A percentile compares a stretch with the other conserved stretches of the same genome.
phyloP scores from a whole-genome alignment of 2,329 filamentous ascomycete species.

The Fusarium keratoplasticum region DNA sequence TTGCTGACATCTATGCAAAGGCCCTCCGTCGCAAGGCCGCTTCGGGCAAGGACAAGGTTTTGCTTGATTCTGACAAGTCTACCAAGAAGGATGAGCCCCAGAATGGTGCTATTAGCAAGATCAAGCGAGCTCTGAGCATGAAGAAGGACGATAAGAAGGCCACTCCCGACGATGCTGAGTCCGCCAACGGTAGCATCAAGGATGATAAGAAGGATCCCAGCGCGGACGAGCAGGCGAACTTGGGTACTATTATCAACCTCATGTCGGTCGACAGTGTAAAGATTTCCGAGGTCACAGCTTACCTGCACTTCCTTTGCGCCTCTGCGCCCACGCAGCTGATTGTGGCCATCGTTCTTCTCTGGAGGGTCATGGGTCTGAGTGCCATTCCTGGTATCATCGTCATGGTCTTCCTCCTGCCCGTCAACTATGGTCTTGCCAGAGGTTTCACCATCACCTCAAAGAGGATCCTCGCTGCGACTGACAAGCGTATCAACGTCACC shows the following conservation, averaged over 20 bases:
- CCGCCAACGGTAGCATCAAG: slow-evolving; percentile 49
- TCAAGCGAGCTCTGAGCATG: slow-evolving; percentile 70
- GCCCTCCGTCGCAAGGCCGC: slow-evolving; percentile 91
- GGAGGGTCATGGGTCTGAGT: slow-evolving; percentile 89
- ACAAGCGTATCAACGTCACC: slow-evolving; percentile 94
- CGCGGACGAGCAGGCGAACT: slow-evolving; percentile 82
- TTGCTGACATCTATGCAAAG: slow-evolving; percentile 98
- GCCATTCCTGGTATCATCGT: slow-evolving; percentile 93
- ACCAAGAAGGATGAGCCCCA: slow-evolving; percentile 49
- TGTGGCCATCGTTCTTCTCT: slow-evolving; percentile 84
- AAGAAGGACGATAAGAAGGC: slow-evolving; percentile 65
- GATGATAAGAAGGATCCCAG: slow-evolving; percentile 50
- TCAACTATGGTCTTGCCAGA: slow-evolving; percentile 90
- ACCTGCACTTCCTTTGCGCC: slow-evolving; percentile 95
- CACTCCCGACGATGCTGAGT: slow-evolving; percentile 49
- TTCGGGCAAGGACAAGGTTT: slow-evolving; percentile 77
- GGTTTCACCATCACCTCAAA: slow-evolving; percentile 90
- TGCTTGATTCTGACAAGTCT: slow-evolving; percentile 64
- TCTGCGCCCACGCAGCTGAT: slow-evolving; percentile 89
- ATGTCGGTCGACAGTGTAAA: slow-evolving; percentile 99
- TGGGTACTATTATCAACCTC: slow-evolving; percentile 98
- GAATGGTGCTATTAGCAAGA: slow-evolving; percentile 57
- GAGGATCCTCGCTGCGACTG: slow-evolving; percentile 90
- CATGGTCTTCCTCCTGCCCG: slow-evolving; percentile 87
- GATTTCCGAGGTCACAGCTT: slow-evolving; percentile 92